Evolutionary conservation across 495 filamentous ascomycete genomes (phyloP).

Genomic region (Neurospora cerealis): DNA sequence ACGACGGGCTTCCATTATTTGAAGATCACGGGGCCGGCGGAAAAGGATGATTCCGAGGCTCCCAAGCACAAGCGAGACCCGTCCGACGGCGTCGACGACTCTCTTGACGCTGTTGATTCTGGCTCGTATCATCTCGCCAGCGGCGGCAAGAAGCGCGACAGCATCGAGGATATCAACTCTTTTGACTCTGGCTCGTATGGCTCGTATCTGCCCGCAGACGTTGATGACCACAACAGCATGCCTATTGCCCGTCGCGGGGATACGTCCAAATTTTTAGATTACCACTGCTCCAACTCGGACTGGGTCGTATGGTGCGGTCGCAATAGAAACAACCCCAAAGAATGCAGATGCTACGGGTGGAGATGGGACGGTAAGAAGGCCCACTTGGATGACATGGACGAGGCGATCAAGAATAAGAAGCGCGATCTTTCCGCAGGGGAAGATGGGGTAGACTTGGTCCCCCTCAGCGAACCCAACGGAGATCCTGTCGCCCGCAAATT

Average conservation of each 20-base stretch:
- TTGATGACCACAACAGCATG: not conserved
- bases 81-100: not conserved
- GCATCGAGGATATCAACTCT: not conserved
- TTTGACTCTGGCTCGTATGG: not conserved
- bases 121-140: not conserved
- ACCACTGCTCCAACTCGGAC: not conserved
- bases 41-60: not conserved
- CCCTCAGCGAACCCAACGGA: not conserved
- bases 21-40: not conserved
- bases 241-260: not conserved
- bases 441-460: not conserved
- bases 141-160: not conserved
- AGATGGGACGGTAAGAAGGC: no score
- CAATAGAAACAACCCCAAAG: no score
- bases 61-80: not conserved
- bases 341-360: no score
- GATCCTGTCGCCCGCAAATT: not conserved
- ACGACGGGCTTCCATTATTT: not conserved
- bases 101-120: not conserved
- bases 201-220: not conserved
- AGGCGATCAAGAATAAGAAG: not conserved
- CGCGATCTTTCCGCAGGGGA: not conserved
- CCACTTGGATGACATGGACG: no score
- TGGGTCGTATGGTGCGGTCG: not conserved
- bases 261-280: not conserved